Evolutionary conservation across 495 filamentous ascomycete species (phyloP), one percentile per base, ranked within the genome.

Genomic region (Lasiosphaeria miniovina): DNA sequence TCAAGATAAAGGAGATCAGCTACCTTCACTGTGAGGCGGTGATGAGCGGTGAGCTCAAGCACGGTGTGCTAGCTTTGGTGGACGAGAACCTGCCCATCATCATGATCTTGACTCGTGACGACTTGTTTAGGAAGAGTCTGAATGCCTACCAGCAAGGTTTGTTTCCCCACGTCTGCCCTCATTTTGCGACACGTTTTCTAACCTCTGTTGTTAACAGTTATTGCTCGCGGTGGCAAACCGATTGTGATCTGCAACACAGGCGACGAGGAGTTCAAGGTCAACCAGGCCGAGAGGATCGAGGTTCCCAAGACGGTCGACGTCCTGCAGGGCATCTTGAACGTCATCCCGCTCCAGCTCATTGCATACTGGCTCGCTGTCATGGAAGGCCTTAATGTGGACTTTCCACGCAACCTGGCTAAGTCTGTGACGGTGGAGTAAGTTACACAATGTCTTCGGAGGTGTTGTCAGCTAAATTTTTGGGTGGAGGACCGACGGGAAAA

Each of bases 1-100:
- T 98, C 40, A 98, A 98, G 81, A 98, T 98, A 72, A 98, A 98
- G 84, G 94, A 98, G 78, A 98, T 98, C 65, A 98, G 94, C 49
- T 98, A 98, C 74, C 88, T 98, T 53, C 94, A 98, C 74, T 98
- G 94, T 74, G 94, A 98, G 80, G 94, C 94, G 69, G 94, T 98
- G 75, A 98, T 98, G 94, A 98, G 94, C 59, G 94, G 94, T 71
- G 94, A 98, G 77, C 78, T 98, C 63, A 98, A 98, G 81, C 94
- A 98, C 73, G 94, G 94, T 79, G 94, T 98, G 57, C 81, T 98
- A 69, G 94, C 94, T 50, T 83, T 98, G 59, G 94, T 98, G 49
- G 94, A 98, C 69, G 94, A 98, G 82, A 91, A 96, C 74, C 84
- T 98, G 35, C 94, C 94, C 57, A 98, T 98, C 74, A 96, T 98